Evolutionary conservation across 2,329 filamentous ascomycete genomes (phyloP).

Genomic region (Magnaporthiopsis rhizophila): DNA sequence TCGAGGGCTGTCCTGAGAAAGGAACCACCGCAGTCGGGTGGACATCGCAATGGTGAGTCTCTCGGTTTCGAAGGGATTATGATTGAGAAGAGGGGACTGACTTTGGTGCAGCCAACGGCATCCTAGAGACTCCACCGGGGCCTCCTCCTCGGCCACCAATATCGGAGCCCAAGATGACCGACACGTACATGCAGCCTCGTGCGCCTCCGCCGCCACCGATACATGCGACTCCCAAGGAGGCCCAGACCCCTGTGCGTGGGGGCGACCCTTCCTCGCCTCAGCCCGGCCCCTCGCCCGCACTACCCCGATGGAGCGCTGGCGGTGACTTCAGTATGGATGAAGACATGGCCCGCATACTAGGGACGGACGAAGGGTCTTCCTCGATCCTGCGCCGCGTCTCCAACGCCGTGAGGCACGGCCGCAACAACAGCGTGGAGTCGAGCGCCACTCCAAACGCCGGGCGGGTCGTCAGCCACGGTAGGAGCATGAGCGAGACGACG

Average conservation of each 20-base stretch:
- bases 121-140: conserved; percentile 12
- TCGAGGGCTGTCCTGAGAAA: conserved; percentile 54
- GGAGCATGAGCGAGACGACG: conserved; percentile 62
- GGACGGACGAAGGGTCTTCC: conserved; percentile 65
- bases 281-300: conserved; percentile 47
- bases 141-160: conserved; percentile 21
- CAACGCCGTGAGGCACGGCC: conserved; percentile 86
- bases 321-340: conserved; percentile 92
- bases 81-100: conserved; percentile 13
- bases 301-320: conserved; percentile 68
- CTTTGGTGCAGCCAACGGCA: conserved; percentile 27
- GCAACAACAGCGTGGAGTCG: conserved; percentile 71
- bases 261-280: conserved; percentile 34
- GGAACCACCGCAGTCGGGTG: conserved; percentile 41
- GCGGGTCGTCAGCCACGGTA: conserved; percentile 39
- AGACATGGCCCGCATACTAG: conserved; percentile 84
- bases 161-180: conserved; percentile 34
- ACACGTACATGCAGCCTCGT: conserved; percentile 51
- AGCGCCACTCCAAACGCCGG: conserved; percentile 31
- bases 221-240: conserved; percentile 1
- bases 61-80: not conserved
- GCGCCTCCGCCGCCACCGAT: conserved; percentile 45
- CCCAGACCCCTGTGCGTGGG: not conserved
- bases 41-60: conserved; percentile 36
- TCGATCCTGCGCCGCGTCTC: conserved; percentile 84